phyloP scores from a whole-genome alignment of 2,329 filamentous ascomycete genomes.

The Beauveria varroae region DNA sequence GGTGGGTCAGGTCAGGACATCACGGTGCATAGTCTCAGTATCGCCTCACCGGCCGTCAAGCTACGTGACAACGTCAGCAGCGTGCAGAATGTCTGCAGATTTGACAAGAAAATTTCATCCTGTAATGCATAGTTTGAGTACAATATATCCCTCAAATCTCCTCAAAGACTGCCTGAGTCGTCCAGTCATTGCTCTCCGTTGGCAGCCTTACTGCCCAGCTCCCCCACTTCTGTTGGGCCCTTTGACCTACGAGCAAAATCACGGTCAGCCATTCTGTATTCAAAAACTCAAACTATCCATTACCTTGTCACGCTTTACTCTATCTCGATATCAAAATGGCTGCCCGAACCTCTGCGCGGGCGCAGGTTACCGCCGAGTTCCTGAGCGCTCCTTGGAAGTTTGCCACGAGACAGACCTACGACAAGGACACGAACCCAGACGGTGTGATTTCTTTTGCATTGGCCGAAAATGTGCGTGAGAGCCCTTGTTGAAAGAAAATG shows the following conservation, averaged over 20 bases:
- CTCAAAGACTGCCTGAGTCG: background rate
- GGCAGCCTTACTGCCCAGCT: too few relatives aligned
- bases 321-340: background rate
- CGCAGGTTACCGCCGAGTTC: constrained; percentile 17
- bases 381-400: constrained; percentile 27
- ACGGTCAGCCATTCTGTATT: background rate
- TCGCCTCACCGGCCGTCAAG: background rate
- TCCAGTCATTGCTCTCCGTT: background rate
- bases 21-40: constrained; percentile 6
- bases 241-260: constrained; percentile 4
- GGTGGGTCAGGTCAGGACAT: constrained; percentile 9
- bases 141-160: background rate
- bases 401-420: constrained; percentile 27
- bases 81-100: background rate
- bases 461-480: constrained; percentile 36
- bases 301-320: background rate
- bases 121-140: background rate
- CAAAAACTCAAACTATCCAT: background rate
- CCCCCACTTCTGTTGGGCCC: constrained; percentile 9
- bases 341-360: constrained; percentile 18
- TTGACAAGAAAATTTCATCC: too few relatives aligned
- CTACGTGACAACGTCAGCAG: background rate
- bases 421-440: constrained; percentile 27
- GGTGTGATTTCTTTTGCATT: constrained; percentile 41
- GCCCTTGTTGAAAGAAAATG: background rate